These are phyloP conservation scores for Yamadazyma oceani DNA, from an alignment of 1,139 yeast genomes.

Conservation along the genomic window DNA sequence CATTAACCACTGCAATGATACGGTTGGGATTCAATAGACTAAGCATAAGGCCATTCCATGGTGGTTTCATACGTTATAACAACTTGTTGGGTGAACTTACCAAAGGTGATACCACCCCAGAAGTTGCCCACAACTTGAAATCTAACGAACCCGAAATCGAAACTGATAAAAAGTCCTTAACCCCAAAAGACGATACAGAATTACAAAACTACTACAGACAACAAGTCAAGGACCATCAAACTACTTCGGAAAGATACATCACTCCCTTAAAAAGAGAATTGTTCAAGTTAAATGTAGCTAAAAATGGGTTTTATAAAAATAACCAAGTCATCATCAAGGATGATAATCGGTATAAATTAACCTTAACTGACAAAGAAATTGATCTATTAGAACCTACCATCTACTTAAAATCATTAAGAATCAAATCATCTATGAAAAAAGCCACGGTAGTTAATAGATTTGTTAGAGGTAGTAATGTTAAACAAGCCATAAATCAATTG, in stretches of 20 bases:
- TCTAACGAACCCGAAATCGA: slow-evolving; percentile 13
- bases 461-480: slow-evolving; percentile 66
- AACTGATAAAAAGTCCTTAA: slow-evolving; percentile 16
- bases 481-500: slow-evolving; percentile 86
- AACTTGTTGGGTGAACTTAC: slow-evolving; percentile 33
- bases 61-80: slow-evolving; percentile 13
- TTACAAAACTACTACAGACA: slow-evolving; percentile 36
- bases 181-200: slow-evolving; percentile 33
- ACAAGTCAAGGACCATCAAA: slow-evolving; percentile 30
- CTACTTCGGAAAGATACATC: slow-evolving; percentile 39
- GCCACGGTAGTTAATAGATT: slow-evolving; percentile 80
- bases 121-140: slow-evolving; percentile 5
- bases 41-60: slow-evolving; percentile 15
- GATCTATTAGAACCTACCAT: slow-evolving; percentile 83
- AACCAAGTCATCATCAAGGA: slow-evolving; percentile 50
- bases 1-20: slow-evolving; percentile 8
- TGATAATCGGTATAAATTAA: slow-evolving; percentile 54
- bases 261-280: slow-evolving; percentile 74
- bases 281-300: slow-evolving; percentile 58
- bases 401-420: slow-evolving; percentile 71
- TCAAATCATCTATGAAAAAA: slow-evolving; percentile 85
- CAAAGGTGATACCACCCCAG: slow-evolving; percentile 13
- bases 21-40: slow-evolving; percentile 10
- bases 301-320: slow-evolving; percentile 76
- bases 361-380: slow-evolving; percentile 63